Conservation (phyloP, 2,329 filamentous ascomycete species). For the Fusarium cyanostomum region DNA sequence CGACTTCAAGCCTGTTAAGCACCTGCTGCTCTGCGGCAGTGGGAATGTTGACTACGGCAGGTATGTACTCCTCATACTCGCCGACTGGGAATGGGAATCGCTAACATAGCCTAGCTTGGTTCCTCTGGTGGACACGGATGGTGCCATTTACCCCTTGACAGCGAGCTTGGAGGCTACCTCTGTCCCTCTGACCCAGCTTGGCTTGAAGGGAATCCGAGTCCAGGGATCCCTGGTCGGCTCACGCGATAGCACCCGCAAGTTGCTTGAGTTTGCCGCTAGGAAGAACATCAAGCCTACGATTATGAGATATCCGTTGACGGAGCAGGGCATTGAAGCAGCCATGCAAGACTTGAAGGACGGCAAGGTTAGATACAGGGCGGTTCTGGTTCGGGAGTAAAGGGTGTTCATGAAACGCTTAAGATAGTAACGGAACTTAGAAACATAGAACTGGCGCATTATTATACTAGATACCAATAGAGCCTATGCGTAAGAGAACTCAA, state of each 20-base stretch:
- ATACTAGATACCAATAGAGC: too few species aligned
- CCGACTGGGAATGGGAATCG: accelerated
- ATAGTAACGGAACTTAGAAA: too few species aligned
- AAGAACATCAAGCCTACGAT: conserved; percentile 42
- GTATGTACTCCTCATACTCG: neutral
- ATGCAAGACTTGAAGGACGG: conserved; percentile 49
- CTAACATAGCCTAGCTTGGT: conserved; percentile 10
- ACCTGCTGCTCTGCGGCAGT: conserved; percentile 31
- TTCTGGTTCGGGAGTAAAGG: conserved; percentile 41
- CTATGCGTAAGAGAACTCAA: too few species aligned
- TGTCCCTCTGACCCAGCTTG: conserved; percentile 22
- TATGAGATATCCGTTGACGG: conserved; percentile 43
- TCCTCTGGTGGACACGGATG: conserved; percentile 25
- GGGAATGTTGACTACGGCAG: conserved; percentile 23
- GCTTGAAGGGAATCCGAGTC: conserved; percentile 28
- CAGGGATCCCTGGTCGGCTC: conserved; percentile 18
- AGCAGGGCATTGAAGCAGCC: conserved; percentile 48
- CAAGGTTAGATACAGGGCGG: conserved; percentile 43
- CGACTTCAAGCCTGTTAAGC: conserved; percentile 33
- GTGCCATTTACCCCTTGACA: conserved; percentile 29
- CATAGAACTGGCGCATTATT: too few species aligned
- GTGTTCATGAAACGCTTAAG: neutral
- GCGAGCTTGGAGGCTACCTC: conserved; percentile 18
- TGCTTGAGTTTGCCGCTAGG: conserved; percentile 43
- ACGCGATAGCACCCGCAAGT: conserved; percentile 29